Conservation (phyloP, 2,329 filamentous ascomycete species). For the Aspergillus sp. region DNA sequence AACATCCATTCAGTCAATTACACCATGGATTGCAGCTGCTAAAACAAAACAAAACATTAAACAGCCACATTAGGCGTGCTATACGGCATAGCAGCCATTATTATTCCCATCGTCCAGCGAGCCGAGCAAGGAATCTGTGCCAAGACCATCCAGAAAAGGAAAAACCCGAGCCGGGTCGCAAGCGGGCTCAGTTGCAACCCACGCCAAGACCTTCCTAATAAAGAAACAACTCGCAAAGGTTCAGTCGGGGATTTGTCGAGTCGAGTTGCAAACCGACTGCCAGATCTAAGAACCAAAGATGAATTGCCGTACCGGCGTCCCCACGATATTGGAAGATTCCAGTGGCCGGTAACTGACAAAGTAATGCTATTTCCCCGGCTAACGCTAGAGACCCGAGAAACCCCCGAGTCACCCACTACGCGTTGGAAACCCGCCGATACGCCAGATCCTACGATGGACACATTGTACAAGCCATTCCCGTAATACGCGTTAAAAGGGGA, state of each 20-base stretch:
- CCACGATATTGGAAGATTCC: too few species aligned
- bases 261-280: too few species aligned
- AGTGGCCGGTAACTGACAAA: too few species aligned
- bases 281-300: too few species aligned
- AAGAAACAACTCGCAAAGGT: background rate
- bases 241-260: background rate
- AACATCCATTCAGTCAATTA: fast-evolving
- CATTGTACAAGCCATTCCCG: too few species aligned
- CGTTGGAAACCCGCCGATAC: too few species aligned
- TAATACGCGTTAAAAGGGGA: too few species aligned
- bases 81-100: background rate
- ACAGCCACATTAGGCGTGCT: background rate
- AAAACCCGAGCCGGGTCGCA: background rate
- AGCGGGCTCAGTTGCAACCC: background rate
- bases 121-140: background rate
- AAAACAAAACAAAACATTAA: background rate
- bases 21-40: fast-evolving
- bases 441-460: too few species aligned
- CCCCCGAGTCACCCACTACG: too few species aligned
- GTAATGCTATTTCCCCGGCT: too few species aligned
- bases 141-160: background rate
- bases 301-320: too few species aligned
- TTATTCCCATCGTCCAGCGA: background rate
- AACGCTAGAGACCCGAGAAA: too few species aligned
- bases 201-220: background rate